Conservation (phyloP, 1,284 basidiomycete species). For the Puccinia coronata region DNA sequence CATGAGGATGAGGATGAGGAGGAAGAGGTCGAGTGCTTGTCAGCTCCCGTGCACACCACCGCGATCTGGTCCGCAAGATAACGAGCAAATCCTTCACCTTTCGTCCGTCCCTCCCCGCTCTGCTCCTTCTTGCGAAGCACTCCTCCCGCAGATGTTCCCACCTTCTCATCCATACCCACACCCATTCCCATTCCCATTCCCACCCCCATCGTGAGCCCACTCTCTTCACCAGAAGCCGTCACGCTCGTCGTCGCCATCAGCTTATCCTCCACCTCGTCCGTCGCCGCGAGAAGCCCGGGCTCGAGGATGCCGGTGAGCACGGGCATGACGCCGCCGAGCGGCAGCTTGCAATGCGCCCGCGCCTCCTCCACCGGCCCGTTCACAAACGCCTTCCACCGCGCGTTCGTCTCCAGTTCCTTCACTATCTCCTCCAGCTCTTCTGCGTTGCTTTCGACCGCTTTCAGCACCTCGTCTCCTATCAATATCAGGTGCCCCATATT, state of each 20-base stretch:
- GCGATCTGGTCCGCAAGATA: slow-evolving; percentile 71
- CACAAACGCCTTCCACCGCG: slow-evolving; percentile 85
- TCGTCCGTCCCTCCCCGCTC: neutral
- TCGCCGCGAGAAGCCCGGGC: slow-evolving; percentile 50
- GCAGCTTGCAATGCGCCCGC: slow-evolving; percentile 74
- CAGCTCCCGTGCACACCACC: slow-evolving; percentile 60
- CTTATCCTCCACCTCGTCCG: slow-evolving; percentile 54
- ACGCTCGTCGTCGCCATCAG: slow-evolving; percentile 8
- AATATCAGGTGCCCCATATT: slow-evolving; percentile 97
- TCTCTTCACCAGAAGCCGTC: slow-evolving; percentile 35
- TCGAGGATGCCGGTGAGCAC: neutral
- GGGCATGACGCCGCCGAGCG: slow-evolving; percentile 71
- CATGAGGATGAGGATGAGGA: slow-evolving; percentile 44
- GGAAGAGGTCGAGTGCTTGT: slow-evolving; percentile 52
- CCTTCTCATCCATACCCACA: slow-evolving; percentile 58
- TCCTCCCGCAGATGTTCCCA: too few species aligned
- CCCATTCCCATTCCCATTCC: slow-evolving; percentile 62
- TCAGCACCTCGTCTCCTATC: slow-evolving; percentile 86
- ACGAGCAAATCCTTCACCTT: slow-evolving; percentile 66
- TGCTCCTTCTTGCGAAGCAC: slow-evolving; percentile 62
- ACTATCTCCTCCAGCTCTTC: slow-evolving; percentile 71
- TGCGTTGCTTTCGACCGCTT: slow-evolving; percentile 80
- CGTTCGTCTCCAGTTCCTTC: slow-evolving; percentile 69
- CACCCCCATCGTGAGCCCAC: slow-evolving; percentile 63
- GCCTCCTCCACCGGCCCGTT: slow-evolving; percentile 78